Base-by-base conservation (phyloP, 176 grass and related monocot genomes). In the Oryza nivara region DNA sequence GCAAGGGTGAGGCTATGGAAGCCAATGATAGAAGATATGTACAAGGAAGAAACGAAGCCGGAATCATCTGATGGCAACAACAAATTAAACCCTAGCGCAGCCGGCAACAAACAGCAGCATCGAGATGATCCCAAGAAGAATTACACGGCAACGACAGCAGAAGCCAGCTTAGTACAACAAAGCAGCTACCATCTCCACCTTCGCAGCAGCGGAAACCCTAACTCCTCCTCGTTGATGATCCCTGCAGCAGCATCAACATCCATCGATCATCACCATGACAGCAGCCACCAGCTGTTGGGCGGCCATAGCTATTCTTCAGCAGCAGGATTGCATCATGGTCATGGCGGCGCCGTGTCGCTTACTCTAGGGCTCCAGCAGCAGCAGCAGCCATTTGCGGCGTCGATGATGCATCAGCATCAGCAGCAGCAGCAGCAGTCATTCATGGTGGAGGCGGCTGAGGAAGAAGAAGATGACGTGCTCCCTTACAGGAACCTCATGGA, bases 21-120 rank as follows among this genome's bases (percentile, higher is more conserved):
- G 85, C 94, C 94, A 23, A 97, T 97, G 94, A 83, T 97, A 41
- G 94, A 97, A 65, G 89, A 97, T 28, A 97, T 97, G 89, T 94
- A 94, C 73, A 67, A 20, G n/a, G 85, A 97, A 41, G 94, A 97
- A 61, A 80, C 67, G 15, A 90, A 89, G 6, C 54, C 58, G 19
- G 58, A 87, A 40, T 22, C 75, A 6, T 16, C 15, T 0, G 17
- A 58, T 20, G 6, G 13, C 1, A 58, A 20, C 54, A 58, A 19
- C 52, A 54, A 58, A 58, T 3, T 58, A 70, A 83, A 91, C 71
- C 79, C 83, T 68, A 86, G 20, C 26, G 14, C 6, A 22, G 67
- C 1, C 3, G 15, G 9, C 22, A 52, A 43, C 20, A 77, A 83
- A 15, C 7, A 22, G 56, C 58, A n/a, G 58, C 58, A 23, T 58